Evolutionary conservation across 805 yeast genomes (phyloP), one percentile per base, ranked within the genome.

Genomic region (Nakazawaea ernobii): DNA sequence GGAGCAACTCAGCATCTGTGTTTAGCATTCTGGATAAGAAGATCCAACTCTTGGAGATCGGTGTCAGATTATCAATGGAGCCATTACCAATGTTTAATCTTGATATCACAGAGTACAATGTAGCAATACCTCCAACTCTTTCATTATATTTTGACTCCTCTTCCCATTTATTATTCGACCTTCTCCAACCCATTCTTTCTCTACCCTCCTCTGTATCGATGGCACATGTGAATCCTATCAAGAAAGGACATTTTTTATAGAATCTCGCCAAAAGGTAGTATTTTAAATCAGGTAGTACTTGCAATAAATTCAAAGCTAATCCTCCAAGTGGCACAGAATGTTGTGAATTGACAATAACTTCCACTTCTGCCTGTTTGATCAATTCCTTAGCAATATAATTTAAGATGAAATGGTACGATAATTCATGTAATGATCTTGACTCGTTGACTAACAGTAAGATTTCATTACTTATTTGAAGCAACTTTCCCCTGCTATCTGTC

Each of bases 281-380:
- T 29, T 73, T 70, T 15, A 86, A 67, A 7, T 77, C 80, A 1
- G 76, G 74, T 41, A 68, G 70, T 26, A 60, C 37, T 7, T 73
- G 59, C 55, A 89, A 59, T 36, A 90, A 59, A 30, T 71, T 69
- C 14, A 77, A 58, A 0, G 92, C 69, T 32, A 92, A 64, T 55
- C 74, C 75, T 0, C 88, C 96, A 39, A 94, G 67, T 0, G 99
- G 95, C 8, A 86, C 58, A 0, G 97, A 86, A 3, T 90, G 80
- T 38, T 79, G 76, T 1, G 95, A 82, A 49, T 83, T 78, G 0
- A 86, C 95, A 13, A 85, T 74, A 8, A 89, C 91, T 63, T 94
- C 99, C 1, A 95, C 79, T 63, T 91, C 98, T 1, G 97, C 92
- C 66, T 94, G 99, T 27, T 85, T 79, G 1, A 94, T 87, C 1